Conservation (phyloP, 257 asterid genomes). For the Anisodus acutangulus region DNA sequence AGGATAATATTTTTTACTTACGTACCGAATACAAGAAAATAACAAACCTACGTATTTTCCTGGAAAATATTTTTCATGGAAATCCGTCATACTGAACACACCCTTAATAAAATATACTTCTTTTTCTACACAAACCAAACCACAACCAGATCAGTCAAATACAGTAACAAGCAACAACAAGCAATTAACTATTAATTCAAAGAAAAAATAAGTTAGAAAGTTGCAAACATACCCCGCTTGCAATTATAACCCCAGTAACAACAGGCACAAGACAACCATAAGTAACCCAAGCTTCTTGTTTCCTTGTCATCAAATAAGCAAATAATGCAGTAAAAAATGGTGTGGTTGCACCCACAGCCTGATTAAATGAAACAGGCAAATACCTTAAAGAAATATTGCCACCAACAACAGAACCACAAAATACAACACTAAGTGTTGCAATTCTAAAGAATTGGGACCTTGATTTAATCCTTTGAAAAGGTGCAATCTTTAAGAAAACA, state of each 20-base stretch:
- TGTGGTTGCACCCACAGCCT: slow-evolving; percentile 91
- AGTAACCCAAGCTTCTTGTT: slow-evolving; percentile 76
- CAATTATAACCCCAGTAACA: slow-evolving; percentile 82
- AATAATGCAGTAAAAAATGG: slow-evolving; percentile 85
- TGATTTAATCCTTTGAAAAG: slow-evolving; percentile 74
- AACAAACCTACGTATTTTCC: too few species aligned
- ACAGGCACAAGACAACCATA: slow-evolving; percentile 77
- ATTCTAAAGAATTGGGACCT: slow-evolving; percentile 76
- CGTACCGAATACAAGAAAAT: too few species aligned
- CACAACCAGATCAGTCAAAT: neutral
- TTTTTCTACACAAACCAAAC: neutral
- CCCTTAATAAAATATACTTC: neutral
- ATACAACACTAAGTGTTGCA: slow-evolving; percentile 71
- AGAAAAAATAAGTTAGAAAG: slow-evolving; percentile 17
- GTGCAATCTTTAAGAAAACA: slow-evolving; percentile 76
- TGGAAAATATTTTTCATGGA: too few species aligned
- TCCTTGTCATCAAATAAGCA: slow-evolving; percentile 68
- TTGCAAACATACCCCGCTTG: slow-evolving; percentile 73
- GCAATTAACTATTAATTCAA: slow-evolving; percentile 12
- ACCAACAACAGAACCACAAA: slow-evolving; percentile 86
- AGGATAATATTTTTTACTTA: too few species aligned
- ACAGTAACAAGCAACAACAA: neutral
- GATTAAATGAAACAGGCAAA: slow-evolving; percentile 76
- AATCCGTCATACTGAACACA: too few species aligned
- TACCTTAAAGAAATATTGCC: slow-evolving; percentile 80